Evolutionary conservation across 441 rosid species (phyloP).

Genomic region (Pelargonium australe): DNA sequence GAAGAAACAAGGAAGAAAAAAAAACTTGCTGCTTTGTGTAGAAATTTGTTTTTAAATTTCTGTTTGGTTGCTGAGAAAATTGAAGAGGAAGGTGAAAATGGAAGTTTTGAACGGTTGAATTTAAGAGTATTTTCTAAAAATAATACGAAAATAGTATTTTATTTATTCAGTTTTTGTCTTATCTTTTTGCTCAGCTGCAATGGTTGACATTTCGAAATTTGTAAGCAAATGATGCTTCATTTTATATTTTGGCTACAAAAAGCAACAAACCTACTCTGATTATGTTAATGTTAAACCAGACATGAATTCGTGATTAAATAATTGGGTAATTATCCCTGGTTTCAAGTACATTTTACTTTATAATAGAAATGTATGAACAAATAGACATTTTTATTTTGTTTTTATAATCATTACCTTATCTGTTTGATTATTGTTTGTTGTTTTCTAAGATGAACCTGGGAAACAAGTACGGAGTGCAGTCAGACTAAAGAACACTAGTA

Average conservation of each 20-base stretch:
- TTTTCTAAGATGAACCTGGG: constrained; percentile 57
- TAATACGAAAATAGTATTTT: not conserved
- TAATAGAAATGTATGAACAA: not conserved
- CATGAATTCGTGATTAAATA: not conserved
- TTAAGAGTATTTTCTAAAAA: not conserved
- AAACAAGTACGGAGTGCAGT: constrained; percentile 62
- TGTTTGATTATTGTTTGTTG: not conserved
- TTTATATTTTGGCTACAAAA: not conserved
- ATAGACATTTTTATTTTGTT: not conserved
- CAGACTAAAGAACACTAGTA: constrained; percentile 57
- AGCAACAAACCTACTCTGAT: not conserved
- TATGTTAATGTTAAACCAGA: not conserved
- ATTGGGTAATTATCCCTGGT: not conserved
- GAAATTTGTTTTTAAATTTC: not conserved
- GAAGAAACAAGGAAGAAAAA: not conserved
- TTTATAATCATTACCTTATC: not conserved
- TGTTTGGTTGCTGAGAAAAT: not conserved
- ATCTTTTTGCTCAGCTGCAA: constrained; percentile 2
- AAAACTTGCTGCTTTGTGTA: not conserved
- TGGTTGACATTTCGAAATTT: constrained; percentile 3
- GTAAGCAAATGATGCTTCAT: not conserved
- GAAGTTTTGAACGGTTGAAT: not conserved
- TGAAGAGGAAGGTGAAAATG: not conserved
- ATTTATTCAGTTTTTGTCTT: not conserved
- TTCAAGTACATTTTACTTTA: not conserved